Evolutionary conservation across 1,139 yeast species (phyloP).

Genomic region (Yueomyces sp.): DNA sequence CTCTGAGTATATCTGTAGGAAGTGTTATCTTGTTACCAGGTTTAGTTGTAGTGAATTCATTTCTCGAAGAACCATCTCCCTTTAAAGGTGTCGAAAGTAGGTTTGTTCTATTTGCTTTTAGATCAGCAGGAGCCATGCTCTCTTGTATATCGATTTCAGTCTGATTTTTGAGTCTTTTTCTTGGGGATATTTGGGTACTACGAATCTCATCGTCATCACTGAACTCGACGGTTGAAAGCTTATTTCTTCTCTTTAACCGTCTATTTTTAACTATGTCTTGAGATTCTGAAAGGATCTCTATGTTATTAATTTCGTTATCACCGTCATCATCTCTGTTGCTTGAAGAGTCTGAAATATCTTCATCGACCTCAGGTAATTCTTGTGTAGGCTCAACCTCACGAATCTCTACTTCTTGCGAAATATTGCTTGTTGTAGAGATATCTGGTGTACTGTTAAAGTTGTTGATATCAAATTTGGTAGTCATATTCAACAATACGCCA

Average conservation of each 20-base stretch:
- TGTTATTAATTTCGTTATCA: background rate
- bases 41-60: background rate
- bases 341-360: slow-evolving; percentile 4
- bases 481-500: no score
- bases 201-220: slow-evolving; percentile 1
- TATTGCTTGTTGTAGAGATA: no score
- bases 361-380: slow-evolving; percentile 21
- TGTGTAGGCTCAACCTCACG: slow-evolving; percentile 10
- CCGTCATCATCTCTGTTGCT: background rate
- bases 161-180: background rate
- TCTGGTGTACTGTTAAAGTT: no score
- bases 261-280: background rate
- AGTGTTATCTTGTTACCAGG: background rate
- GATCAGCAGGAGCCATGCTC: background rate
- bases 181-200: background rate
- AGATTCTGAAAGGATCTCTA: background rate
- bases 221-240: background rate
- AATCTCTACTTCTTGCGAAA: no score
- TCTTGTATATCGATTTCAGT: background rate
- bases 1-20: slow-evolving; percentile 7
- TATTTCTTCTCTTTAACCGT: slow-evolving; percentile 1
- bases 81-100: background rate
- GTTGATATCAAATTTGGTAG: no score
- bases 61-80: background rate
- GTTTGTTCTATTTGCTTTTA: background rate